Conservation (phyloP, 163 green algal genomes). For the Scenedesmus sp. region DNA sequence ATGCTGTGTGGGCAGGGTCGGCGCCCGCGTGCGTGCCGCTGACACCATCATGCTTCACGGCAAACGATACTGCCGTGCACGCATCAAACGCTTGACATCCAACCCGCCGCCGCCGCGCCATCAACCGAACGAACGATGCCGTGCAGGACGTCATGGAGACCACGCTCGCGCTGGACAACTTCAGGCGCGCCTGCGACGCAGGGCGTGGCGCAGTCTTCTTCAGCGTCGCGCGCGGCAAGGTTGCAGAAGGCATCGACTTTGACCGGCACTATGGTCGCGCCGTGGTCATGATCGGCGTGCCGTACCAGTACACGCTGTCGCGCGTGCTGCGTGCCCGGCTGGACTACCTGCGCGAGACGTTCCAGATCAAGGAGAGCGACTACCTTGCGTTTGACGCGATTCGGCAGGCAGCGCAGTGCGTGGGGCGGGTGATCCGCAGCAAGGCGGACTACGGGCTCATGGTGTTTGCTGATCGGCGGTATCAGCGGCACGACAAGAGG, state of each 20-base stretch:
- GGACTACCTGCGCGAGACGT: slow-evolving; percentile 97
- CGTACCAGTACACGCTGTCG: slow-evolving; percentile 99
- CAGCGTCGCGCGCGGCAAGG: slow-evolving; percentile 76
- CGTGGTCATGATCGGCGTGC: slow-evolving; percentile 99
- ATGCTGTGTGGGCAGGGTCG: neutral
- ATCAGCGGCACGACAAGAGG: slow-evolving; percentile 98
- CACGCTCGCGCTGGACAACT: slow-evolving; percentile 98
- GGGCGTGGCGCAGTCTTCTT: slow-evolving; percentile 97
- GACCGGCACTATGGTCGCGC: slow-evolving; percentile 97
- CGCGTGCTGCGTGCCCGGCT: slow-evolving; percentile 83
- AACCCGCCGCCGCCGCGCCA: too few relatives aligned
- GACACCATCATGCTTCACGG: too few relatives aligned
- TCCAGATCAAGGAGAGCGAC: slow-evolving; percentile 96
- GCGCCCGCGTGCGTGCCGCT: too few relatives aligned
- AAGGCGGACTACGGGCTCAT: slow-evolving; percentile 93
- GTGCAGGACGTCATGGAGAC: slow-evolving; percentile 98
- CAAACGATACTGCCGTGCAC: too few relatives aligned
- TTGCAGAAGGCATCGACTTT: slow-evolving; percentile 99
- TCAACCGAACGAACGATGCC: too few relatives aligned
- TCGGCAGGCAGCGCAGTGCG: slow-evolving; percentile 97
- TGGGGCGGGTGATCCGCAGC: slow-evolving; percentile 97
- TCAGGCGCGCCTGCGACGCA: slow-evolving; percentile 96
- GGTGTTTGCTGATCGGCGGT: slow-evolving; percentile 94
- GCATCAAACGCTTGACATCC: too few relatives aligned
- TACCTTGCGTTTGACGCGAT: slow-evolving; percentile 99